Evolutionary conservation across 2,329 filamentous ascomycete species (phyloP), one percentile per base, ranked within the genome.

Genomic region (Alternaria infectoria): DNA sequence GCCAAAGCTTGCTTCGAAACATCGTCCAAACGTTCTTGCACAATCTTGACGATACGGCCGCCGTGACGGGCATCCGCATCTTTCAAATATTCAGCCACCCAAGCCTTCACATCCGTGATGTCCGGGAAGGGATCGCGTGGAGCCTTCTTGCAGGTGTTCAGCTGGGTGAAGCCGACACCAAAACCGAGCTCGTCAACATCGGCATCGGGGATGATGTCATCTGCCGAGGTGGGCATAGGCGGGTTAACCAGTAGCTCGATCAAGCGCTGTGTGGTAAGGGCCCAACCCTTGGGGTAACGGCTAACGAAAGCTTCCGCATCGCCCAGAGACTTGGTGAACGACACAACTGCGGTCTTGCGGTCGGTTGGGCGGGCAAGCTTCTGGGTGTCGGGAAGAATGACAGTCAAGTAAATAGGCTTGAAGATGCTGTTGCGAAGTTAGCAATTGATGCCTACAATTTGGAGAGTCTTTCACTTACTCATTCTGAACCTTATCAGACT

Each of bases 141-240:
- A 5, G 88, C 84, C 62, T 89, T 89, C 78, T 91, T 93, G 83
- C 95, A 96, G 0, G 95, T 97, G 82, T 95, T 97, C 66, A 99
- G 87, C 30, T 92, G 90, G 1, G 96, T 98, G 81, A 97, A 99
- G 9, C 93, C 95, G 68, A 97, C 90, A 25, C 96, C 96, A 75
- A 99, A 99, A 26, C 93, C 91, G 69, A 97, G 89, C 78, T 99
- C 96, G 73, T 99, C 96, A 25, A 97, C 92, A 74, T 98, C 95
- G 4, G 93, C 90, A 77, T 98, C 96, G 11, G 89, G 88, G 67
- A 97, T 90, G 54, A 92, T 83, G 69, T 96, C 93, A 61, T 90
- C 90, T 36, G 86, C 83, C 2, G 90, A 87, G 15, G 84, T 82
- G 7, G 86, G 85, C 5, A 95, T 87, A 36, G 95, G 94, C 25